Evolutionary conservation across 768 basidiomycete genomes (phyloP).

Genomic region (Russula virescens): DNA sequence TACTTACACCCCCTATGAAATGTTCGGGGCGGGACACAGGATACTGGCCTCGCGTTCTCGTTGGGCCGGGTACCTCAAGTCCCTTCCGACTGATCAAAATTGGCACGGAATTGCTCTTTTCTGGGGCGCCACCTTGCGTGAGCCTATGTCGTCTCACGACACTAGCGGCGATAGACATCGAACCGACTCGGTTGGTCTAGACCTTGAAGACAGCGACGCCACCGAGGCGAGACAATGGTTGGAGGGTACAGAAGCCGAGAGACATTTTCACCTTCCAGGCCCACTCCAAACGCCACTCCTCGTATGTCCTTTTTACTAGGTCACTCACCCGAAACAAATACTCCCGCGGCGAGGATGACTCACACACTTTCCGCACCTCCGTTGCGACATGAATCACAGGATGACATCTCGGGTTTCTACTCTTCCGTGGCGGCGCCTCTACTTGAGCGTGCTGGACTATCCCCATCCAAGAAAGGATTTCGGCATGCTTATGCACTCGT

Average conservation of each 20-base stretch:
- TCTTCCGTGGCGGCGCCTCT: constrained; percentile 22
- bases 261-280: constrained; percentile 13
- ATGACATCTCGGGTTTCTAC: constrained; percentile 18
- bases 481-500: constrained; percentile 59
- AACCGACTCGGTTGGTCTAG: not conserved
- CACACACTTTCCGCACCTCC: not conserved
- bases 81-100: constrained; percentile 22
- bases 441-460: constrained; percentile 21
- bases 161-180: not conserved
- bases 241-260: constrained; percentile 17
- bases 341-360: not conserved
- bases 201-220: constrained; percentile 15
- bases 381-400: constrained; percentile 1
- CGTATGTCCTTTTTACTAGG: constrained; percentile 9
- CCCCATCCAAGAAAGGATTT: constrained; percentile 39
- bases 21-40: constrained; percentile 24
- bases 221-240: constrained; percentile 21
- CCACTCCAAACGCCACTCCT: constrained; percentile 3
- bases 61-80: constrained; percentile 29
- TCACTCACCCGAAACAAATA: not conserved
- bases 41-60: constrained; percentile 21
- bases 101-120: constrained; percentile 28
- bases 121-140: constrained; percentile 22
- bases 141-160: not conserved
- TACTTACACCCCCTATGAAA: not conserved